Evolutionary conservation across 768 basidiomycete genomes (phyloP), one percentile per base, ranked within the genome.

Genomic region (Lactarius deliciosus): DNA sequence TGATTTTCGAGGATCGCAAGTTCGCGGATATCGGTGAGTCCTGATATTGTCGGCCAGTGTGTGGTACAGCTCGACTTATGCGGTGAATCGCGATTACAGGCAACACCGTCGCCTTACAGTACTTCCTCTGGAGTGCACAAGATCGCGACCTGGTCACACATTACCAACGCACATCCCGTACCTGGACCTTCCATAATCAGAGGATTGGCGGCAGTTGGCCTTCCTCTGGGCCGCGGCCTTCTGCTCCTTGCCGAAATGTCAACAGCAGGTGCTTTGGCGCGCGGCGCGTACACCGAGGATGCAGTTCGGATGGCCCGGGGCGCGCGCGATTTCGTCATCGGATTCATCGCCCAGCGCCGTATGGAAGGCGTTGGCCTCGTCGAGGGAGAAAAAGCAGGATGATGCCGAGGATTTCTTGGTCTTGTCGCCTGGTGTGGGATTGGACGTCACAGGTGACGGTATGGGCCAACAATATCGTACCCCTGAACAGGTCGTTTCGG

Each of bases 1-100:
- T 96, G 61, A 95, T 98, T 72, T 99, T 98, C 72, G 97, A 98
- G 79, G 97, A 99, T 80, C 83, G 97, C 70, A 99, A 99, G 77
- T 99, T 99, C 73, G 96, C 97, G 5, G 97, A 99, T 77, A 98
- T 99, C 61, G 96, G 96, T 95, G 69, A 72, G 84, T 71, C 40
- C 16, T 10, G 10, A 16, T 25, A 7, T 32, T 11, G 8, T 25
- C 22, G 47, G 47, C 47, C 22, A 50, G 47, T n/a, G 11, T n/a
- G 25, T 11, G 50, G 13, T 25, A 53, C 50, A 22, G 22, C 22
- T 50, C 50, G 50, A 25, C 50, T 53, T 5, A 53, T 53, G 50
- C 13, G 50, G 25, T 13, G 50, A 25, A 25, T 9, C 45, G n/a
- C 9, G 20, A 40, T 22, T 13, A 25, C 72, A 99, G 97, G 97